phyloP scores from a whole-genome alignment of 2,329 filamentous ascomycete genomes.

The Epichloe gansuensis region DNA sequence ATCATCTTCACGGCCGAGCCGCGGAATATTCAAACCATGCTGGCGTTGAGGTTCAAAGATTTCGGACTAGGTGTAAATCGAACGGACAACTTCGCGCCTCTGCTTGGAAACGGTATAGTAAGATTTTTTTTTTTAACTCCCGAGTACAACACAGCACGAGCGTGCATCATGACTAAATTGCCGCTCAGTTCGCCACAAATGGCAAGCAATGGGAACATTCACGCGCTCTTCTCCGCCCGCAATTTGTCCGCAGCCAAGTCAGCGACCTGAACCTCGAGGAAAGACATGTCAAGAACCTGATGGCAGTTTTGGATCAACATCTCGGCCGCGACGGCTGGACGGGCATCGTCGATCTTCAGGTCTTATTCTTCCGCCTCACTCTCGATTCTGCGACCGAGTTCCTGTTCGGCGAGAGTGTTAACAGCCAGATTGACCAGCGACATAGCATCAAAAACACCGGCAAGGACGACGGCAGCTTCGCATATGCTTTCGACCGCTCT shows the following conservation, averaged over 20 bases:
- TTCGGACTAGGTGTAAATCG: conserved; percentile 10
- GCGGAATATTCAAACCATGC: conserved; percentile 17
- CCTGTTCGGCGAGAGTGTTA: conserved; percentile 45
- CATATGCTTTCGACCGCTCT: conserved; percentile 9
- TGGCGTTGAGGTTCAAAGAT: conserved; percentile 15
- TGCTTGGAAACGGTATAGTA: conserved; percentile 31
- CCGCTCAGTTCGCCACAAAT: conserved; percentile 2
- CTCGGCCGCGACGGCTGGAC: conserved; percentile 21
- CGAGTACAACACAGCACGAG: no score
- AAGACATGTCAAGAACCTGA: no score
- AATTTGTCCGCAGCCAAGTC: conserved; percentile 30
- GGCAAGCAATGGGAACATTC: conserved; percentile 21
- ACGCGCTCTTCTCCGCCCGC: conserved; percentile 25
- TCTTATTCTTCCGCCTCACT: conserved; percentile 35
- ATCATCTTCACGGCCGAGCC: conserved; percentile 13
- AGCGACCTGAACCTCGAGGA: conserved; percentile 22
- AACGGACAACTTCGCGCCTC: conserved; percentile 17
- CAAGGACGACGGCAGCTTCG: conserved; percentile 13
- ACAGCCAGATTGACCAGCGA: conserved; percentile 23
- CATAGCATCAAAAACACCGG: conserved; percentile 5
- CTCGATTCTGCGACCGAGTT: conserved; percentile 40
- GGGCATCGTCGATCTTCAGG: conserved; percentile 28
- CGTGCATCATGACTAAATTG: neutral
- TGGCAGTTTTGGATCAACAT: neutral
- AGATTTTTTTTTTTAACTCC: neutral